A percentile compares a stretch with the other conserved stretches of the same genome.
Conservation (phyloP, 169 alveolate genomes). For the Eimeria necatrix region DNA sequence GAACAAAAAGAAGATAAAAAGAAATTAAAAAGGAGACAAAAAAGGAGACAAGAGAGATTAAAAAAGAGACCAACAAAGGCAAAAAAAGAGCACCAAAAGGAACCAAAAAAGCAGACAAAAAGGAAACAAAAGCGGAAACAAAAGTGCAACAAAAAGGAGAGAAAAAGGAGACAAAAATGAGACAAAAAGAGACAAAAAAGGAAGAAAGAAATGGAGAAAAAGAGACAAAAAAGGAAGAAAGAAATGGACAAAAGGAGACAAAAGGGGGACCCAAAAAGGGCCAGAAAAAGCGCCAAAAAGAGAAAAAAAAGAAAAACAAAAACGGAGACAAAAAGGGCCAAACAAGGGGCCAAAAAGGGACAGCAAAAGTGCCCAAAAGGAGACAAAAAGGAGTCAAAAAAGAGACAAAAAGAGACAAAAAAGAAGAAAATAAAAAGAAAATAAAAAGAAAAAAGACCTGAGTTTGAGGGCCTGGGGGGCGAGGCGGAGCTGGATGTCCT, state of each 20-base stretch:
- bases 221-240: background rate
- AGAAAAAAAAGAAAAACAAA: no score
- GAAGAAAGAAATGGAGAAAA: background rate
- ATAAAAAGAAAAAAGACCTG: conserved; percentile 80
- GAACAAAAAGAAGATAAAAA: background rate
- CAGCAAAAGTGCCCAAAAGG: no score
- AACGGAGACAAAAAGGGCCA: no score
- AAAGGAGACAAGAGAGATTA: background rate
- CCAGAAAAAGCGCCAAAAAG: background rate
- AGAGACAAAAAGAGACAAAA: no score
- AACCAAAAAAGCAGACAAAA: background rate
- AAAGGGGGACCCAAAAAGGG: background rate
- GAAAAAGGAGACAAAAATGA: background rate
- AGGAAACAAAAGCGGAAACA: background rate
- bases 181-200: background rate
- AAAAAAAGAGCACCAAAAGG: background rate
- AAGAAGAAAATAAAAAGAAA: background rate
- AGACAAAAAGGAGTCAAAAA: no score
- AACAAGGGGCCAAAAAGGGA: no score
- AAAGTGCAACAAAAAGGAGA: background rate
- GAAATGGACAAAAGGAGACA: background rate
- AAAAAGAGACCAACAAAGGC: background rate
- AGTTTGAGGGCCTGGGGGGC: conserved; percentile 95
- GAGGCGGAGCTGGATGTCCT: conserved; percentile 92
- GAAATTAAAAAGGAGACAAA: background rate